phyloP scores from a whole-genome alignment of 2,329 filamentous ascomycete genomes.

The Alternaria conjuncta region DNA sequence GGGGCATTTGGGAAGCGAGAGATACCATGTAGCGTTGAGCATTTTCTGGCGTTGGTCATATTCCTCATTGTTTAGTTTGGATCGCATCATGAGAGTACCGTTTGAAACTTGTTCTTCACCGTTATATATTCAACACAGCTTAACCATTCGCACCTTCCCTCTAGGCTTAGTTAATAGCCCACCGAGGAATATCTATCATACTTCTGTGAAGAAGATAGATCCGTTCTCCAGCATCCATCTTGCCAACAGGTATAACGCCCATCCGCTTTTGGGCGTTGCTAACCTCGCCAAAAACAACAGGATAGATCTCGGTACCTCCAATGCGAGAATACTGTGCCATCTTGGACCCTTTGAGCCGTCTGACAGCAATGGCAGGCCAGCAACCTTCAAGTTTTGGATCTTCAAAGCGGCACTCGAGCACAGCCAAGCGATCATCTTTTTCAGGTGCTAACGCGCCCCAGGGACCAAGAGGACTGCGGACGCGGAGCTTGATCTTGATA shows the following conservation, averaged over 20 bases:
- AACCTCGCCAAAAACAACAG: background rate
- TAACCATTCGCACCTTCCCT: too few relatives aligned
- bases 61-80: background rate
- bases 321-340: background rate
- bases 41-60: background rate
- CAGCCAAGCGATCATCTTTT: background rate
- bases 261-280: background rate
- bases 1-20: background rate
- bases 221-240: background rate
- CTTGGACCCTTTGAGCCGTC: background rate
- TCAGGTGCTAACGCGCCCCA: background rate
- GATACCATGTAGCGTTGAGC: constrained; percentile 4
- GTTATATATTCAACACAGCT: background rate
- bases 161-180: too few relatives aligned
- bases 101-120: background rate
- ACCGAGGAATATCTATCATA: too few relatives aligned
- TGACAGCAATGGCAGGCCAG: background rate
- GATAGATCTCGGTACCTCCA: fast-evolving
- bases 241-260: background rate
- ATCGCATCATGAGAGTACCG: background rate
- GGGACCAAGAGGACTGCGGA: background rate
- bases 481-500: background rate
- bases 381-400: background rate
- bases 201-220: too few relatives aligned
- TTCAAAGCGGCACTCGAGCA: background rate